Percentiles rank a stretch among this genome's conserved stretches.
These are phyloP conservation scores for Boletus reticuloceps DNA, from an alignment of 768 basidiomycete species.

Conservation along the genomic window DNA sequence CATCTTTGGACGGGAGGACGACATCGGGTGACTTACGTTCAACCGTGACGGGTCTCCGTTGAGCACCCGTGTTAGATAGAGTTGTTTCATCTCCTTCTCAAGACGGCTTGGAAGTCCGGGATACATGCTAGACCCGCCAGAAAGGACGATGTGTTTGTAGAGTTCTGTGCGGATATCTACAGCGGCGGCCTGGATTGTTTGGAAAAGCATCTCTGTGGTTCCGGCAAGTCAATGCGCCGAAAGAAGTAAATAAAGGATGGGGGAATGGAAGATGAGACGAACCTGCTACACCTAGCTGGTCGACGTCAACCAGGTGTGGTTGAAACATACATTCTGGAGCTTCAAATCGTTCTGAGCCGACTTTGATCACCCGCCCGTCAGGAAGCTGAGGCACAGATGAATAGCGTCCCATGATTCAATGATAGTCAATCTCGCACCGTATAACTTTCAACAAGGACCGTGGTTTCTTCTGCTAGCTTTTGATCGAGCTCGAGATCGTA, in stretches of 20 bases:
- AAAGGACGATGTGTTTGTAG: constrained; percentile 97
- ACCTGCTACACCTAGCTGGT: constrained; percentile 96
- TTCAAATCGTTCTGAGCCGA: constrained; percentile 97
- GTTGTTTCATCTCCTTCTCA: constrained; percentile 99
- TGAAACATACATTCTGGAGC: constrained; percentile 99
- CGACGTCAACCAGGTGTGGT: constrained; percentile 94
- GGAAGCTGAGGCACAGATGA: constrained; percentile 59
- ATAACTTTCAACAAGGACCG: constrained; percentile 93
- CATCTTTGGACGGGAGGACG: background rate
- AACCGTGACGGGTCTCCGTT: constrained; percentile 78
- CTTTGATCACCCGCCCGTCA: constrained; percentile 95
- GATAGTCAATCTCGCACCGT: constrained; percentile 55
- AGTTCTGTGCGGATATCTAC: constrained; percentile 87
- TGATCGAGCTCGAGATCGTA: constrained; percentile 98
- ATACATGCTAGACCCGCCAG: constrained; percentile 98
- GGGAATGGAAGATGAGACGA: constrained; percentile 15
- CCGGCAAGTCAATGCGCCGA: background rate
- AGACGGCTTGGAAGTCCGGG: constrained; percentile 94
- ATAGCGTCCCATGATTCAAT: background rate
- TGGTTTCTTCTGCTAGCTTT: constrained; percentile 92
- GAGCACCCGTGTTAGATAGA: constrained; percentile 91
- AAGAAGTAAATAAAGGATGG: background rate
- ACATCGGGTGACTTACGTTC: constrained; percentile 58
- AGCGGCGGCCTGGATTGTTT: constrained; percentile 89
- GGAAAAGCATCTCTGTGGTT: constrained; percentile 85